Percentiles rank a stretch among this genome's conserved stretches.
Evolutionary conservation across 768 basidiomycete species (phyloP).

Genomic region (Mycena sanguinolenta): DNA sequence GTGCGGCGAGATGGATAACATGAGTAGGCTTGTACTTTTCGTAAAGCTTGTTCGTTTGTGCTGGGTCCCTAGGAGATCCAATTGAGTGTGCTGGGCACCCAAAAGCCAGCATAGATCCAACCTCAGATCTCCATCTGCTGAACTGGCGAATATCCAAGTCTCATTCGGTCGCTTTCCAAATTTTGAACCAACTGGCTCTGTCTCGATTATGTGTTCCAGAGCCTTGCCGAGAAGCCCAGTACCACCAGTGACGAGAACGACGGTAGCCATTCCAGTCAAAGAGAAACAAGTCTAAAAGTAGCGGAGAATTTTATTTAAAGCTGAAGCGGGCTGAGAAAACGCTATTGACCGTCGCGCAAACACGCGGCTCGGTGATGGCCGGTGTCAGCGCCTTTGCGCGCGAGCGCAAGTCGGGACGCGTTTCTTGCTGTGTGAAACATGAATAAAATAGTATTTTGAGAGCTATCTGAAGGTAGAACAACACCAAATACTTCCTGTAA

Average conservation of each 20-base stretch:
- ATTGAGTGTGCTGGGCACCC: background rate
- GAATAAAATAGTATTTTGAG: background rate
- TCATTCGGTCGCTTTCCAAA: constrained; percentile 74
- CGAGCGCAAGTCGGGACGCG: background rate
- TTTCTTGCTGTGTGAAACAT: background rate
- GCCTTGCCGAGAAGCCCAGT: constrained; percentile 77
- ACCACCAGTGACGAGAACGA: constrained; percentile 76
- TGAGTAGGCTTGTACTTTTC: constrained; percentile 95
- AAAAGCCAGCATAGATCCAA: constrained; percentile 40
- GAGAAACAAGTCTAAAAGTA: background rate
- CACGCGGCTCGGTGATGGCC: constrained; percentile 4
- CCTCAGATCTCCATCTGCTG: constrained; percentile 78
- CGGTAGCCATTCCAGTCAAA: constrained; percentile 38
- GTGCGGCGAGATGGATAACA: constrained; percentile 88
- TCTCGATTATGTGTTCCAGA: constrained; percentile 71
- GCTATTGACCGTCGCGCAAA: constrained; percentile 3
- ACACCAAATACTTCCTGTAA: background rate
- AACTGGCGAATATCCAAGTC: constrained; percentile 76
- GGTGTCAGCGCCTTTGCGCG: background rate
- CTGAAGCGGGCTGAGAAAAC: too few relatives aligned
- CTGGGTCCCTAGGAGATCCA: constrained; percentile 23
- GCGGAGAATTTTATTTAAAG: too few relatives aligned
- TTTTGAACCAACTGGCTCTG: constrained; percentile 70
- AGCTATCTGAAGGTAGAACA: background rate
- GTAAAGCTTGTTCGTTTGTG: constrained; percentile 79